phyloP scores from a whole-genome alignment of 2,329 filamentous ascomycete species.

The Fusarium buharicum region DNA sequence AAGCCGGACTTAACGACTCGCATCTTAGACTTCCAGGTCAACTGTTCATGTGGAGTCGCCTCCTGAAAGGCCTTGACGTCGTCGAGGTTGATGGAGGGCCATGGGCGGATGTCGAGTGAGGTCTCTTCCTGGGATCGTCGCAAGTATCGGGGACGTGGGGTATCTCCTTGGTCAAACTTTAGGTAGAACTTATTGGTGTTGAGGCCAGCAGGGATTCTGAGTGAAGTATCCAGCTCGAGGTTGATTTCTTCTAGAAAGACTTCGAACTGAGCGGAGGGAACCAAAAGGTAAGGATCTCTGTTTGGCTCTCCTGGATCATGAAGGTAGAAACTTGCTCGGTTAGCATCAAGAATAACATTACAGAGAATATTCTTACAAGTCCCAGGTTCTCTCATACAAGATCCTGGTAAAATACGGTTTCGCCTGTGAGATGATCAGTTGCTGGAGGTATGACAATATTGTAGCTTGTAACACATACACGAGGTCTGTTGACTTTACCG shows the following conservation, averaged over 20 bases:
- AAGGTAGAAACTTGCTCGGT: slow-evolving; percentile 70
- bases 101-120: slow-evolving; percentile 45
- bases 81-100: slow-evolving; percentile 51
- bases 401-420: slow-evolving; percentile 67
- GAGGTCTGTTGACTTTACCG: slow-evolving; percentile 61
- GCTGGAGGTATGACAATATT: neutral
- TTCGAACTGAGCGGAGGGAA: slow-evolving; percentile 73
- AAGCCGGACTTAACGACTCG: slow-evolving; percentile 38
- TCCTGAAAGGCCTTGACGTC: slow-evolving; percentile 50
- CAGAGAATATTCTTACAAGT: slow-evolving; percentile 68
- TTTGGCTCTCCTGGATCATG: slow-evolving; percentile 61
- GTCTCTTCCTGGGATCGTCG: slow-evolving; percentile 63
- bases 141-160: slow-evolving; percentile 74
- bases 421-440: slow-evolving; percentile 48
- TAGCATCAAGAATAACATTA: slow-evolving; percentile 5
- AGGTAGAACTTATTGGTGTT: slow-evolving; percentile 67
- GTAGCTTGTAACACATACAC: slow-evolving; percentile 49
- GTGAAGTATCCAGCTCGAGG: slow-evolving; percentile 59
- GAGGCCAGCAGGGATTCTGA: slow-evolving; percentile 67
- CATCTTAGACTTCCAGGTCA: slow-evolving; percentile 38
- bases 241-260: slow-evolving; percentile 74
- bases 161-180: slow-evolving; percentile 68
- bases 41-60: slow-evolving; percentile 22
- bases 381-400: slow-evolving; percentile 73
- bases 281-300: slow-evolving; percentile 69